Base-by-base conservation (phyloP, 129 eudicot species). In the Gnaphalium uliginosum region DNA sequence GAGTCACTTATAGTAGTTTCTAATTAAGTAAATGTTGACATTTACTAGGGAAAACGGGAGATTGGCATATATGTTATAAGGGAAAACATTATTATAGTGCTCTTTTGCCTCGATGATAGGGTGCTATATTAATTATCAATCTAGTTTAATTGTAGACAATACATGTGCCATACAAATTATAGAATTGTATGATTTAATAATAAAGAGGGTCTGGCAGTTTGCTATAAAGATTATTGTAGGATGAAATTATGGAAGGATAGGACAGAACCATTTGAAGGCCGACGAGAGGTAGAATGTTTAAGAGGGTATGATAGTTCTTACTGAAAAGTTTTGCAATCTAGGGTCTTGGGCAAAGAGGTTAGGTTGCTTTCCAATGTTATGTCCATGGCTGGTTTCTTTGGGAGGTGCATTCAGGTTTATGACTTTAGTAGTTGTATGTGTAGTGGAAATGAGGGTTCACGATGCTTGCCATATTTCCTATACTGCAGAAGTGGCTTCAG, bases 381-480 rank as follows among this genome's bases (percentile, higher is more conserved):
- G 39, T 74, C 18, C 63, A 51, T 75, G 48, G 6, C 60, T 13
- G 35, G 63, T 46, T 74, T 62, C 48, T 74, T 17, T 75, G 39
- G 4, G 71, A 53, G 74, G 67, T 6, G 26, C 57, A 17, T 68
- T 76, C 24, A 56, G 27, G 25, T 33, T 56, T 67, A 65, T 67
- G 59, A 67, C 43, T 76, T 51, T 39, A 57, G 41, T 26, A 37
- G 69, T 26, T 57, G 69, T 41, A 68, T 68, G 48, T 69, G 29
- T 35, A 19, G 14, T 14, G 53, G 53, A 46, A 69, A 60, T 41
- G 4, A 59, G 48, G 71, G 39, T 71, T 78, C 76, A 70, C 46
- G 29, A 78, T 78, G 82, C 15, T 70, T 71, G 57, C 29, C 65
- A 78, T 58, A 27, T 22, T 18, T 26, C 39, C 39, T 57, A 59